Percentiles rank a stretch among this genome's conserved stretches.
These are phyloP conservation scores for Ceratocystiopsis brevicomis DNA, from an alignment of 2,329 filamentous ascomycete species.

Conservation along the genomic window DNA sequence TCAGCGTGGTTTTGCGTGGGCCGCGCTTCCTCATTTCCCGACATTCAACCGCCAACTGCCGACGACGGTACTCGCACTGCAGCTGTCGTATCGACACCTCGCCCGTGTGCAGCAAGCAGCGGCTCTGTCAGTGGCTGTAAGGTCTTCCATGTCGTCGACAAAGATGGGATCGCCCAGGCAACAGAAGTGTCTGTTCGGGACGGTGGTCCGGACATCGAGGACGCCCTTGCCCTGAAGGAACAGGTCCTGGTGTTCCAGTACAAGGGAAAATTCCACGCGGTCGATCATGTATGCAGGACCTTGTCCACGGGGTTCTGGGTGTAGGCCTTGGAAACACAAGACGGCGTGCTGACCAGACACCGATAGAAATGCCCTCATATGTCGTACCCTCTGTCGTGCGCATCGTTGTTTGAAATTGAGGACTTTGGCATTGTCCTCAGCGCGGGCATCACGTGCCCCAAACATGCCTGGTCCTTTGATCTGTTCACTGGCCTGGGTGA, in stretches of 20 bases:
- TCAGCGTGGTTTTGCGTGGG: slow-evolving; percentile 30
- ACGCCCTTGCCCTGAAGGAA: slow-evolving; percentile 28
- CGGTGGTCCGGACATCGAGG: slow-evolving; percentile 11
- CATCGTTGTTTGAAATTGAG: slow-evolving; percentile 49
- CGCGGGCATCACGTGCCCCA: slow-evolving; percentile 45
- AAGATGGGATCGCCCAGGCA: slow-evolving; percentile 14
- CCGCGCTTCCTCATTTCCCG: slow-evolving; percentile 33
- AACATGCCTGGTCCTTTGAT: slow-evolving; percentile 56
- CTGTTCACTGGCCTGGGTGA: slow-evolving; percentile 43
- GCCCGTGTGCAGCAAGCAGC: slow-evolving; percentile 20
- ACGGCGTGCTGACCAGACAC: background rate
- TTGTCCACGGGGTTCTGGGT: background rate
- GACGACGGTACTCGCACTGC: slow-evolving; percentile 12
- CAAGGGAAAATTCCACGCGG: slow-evolving; percentile 42
- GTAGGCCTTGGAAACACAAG: too few relatives aligned
- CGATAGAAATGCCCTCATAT: slow-evolving; percentile 48
- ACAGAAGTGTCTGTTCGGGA: slow-evolving; percentile 20
- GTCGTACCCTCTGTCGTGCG: slow-evolving; percentile 44
- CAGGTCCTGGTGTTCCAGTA: slow-evolving; percentile 50
- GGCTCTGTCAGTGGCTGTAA: slow-evolving; percentile 31
- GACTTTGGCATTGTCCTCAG: slow-evolving; percentile 43
- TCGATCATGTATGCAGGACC: slow-evolving; percentile 41
- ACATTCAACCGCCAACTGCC: slow-evolving; percentile 19
- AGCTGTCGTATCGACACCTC: slow-evolving; percentile 16
- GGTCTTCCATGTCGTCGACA: slow-evolving; percentile 31